Base-by-base conservation (phyloP, 1,284 basidiomycete genomes). In the Porodaedalea pini region DNA sequence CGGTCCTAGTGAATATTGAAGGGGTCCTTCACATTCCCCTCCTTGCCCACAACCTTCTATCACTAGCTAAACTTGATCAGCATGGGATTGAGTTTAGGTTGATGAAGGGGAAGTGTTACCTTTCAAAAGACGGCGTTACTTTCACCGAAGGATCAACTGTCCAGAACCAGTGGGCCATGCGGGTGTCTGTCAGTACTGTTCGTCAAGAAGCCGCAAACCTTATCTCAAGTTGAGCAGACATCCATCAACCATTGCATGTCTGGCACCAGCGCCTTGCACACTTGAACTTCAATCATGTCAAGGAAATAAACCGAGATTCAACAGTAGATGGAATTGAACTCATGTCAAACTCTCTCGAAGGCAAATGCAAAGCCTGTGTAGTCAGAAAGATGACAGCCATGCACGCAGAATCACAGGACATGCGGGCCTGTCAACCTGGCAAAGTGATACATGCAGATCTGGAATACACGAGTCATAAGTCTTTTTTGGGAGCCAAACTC, bases 251-350 rank as follows among this genome's bases (percentile, higher is more conserved):
- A 4, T 21, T 31, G 4, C n/a, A 53, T 8, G 27, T 43, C 11
- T 53, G 51, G 51, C 51, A 53, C 27, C 13, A 31, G 19, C 34
- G 51, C 6, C 21, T 53, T 15, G 39, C n/a, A 10, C 51, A 53
- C 21, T 13, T 29, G 3, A 25, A 21, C 3, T 5, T 10, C 5
- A 23, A 53, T 6, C 15, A 25, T 8, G 11, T 6, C 37, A 15
- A 5, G 36, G 17, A 37, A 19, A 15, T 39, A 23, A 34, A n/a
- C 6, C 2, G 2, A 31, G 39, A 53, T 5, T n/a, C 11, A 7
- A 41, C 39, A 2, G 40, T 41, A 3, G 7, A 40, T 3, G 40
- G 51, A n/a, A 15, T 43, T 4, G 2, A 7, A 10, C 25, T 53
- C 36, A 4, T 19, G 6, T 6, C 7, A 6, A 34, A 34, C 6